Base-by-base conservation (phyloP, 2,329 filamentous ascomycete species). In the Botryosphaeria dothidea region DNA sequence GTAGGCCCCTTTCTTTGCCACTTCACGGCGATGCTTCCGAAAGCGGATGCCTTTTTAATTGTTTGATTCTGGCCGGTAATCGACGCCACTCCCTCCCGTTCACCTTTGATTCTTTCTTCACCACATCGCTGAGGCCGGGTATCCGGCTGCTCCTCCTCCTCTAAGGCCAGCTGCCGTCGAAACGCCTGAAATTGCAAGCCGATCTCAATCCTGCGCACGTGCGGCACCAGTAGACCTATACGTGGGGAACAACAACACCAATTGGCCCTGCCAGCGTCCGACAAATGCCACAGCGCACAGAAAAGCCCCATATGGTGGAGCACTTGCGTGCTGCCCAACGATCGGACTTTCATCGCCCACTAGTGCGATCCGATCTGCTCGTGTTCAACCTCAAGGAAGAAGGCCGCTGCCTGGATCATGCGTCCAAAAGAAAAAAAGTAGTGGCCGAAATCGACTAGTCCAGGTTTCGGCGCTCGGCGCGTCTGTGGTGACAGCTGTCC, bases 301-400 rank as follows among this genome's bases (percentile, higher is more conserved):
- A 46, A 46, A 46, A 25, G 27, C 4, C 2, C 41, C 25, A 31
- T 43, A 11, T 31, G 43, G 56, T 46, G 38, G 56, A 60, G 54
- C 38, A 25, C 29, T 34, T n/a, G 54, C 54, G 54, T 58, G 54
- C 54, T 60, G 56, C 56, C 56, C 56, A 46, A 60, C 56, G 56
- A 60, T 60, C 56, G 56, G 23, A 21, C 23, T 46, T 17, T 4
- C 11, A 21, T 29, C 19, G 56, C 56, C 38, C 46, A 60, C n/a
- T n/a, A n/a, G n/a, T n/a, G 56, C 29, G 27, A 45, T 31, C 17
- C 56, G 41, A 60, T 34, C 36, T 21, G 56, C n/a, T 34, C 56
- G 56, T 46, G 38, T 36, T 27, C 27, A 29, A 58, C 41, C 41
- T 46, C 41, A 45, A n/a, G n/a, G 23, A 43, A 58, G 25, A 7